Evolutionary conservation across 2,329 filamentous ascomycete species (phyloP), one percentile per base, ranked within the genome.

Genomic region (Scedosporium dehoogii): DNA sequence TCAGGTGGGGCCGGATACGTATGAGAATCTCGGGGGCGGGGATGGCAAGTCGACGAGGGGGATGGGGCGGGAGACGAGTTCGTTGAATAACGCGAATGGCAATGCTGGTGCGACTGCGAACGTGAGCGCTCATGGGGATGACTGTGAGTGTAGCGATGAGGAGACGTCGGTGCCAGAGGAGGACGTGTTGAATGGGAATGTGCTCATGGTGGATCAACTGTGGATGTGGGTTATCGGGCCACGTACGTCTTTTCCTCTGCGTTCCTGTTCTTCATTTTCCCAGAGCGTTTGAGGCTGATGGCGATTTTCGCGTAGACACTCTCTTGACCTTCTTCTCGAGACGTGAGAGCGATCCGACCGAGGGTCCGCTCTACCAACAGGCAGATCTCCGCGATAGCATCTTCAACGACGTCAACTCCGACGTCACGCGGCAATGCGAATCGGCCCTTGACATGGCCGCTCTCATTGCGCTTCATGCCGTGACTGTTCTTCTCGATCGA

Each of bases 161-260:
- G 75, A 80, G 2, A 71, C 74, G 2, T 72, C 74, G 9, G 70
- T 73, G 0, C 62, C 72, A 0, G 72, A 74, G 4, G 67, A 72
- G 0, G 71, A 73, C 21, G 70, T 82, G 2, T 68, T 79, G 1
- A 77, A 83, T 27, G 82, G 84, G 0, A 86, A 86, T 46, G 77
- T 84, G 2, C 70, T 88, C n/a, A 87, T 88, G 83, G 82, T 88
- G 0, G 85, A 88, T 63, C 85, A 88, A 67, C 70, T 88, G 1
- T 88, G 85, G 85, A 69, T 87, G 0, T 84, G 81, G 81, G 78
- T 76, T 0, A 75, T 84, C n/a, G 76, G 83, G 62, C 79, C 74
- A 16, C 79, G 80, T 82, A 68, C 72, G 79, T 72, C 1, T 21
- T 14, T 10, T 27, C 29, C 14, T 4, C 1, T 23, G 46, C 2